phyloP scores from a whole-genome alignment of 164 flowering plant species.

The Umbellularia californica region DNA sequence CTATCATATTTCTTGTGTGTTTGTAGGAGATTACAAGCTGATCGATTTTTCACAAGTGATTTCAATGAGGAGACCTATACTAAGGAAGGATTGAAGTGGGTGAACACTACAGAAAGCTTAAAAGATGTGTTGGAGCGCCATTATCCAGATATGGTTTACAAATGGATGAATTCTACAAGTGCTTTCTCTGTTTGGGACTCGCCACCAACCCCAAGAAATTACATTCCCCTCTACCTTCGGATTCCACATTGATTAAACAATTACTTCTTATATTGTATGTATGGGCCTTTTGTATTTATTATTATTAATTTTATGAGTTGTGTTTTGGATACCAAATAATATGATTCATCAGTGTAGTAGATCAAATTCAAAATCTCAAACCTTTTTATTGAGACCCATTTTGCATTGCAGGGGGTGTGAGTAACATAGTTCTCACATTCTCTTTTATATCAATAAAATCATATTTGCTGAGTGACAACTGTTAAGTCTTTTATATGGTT shows the following conservation, averaged over 20 bases:
- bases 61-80: constrained; percentile 37
- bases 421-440: too few species aligned
- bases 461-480: too few species aligned
- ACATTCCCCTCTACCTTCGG: constrained; percentile 33
- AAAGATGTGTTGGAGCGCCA: constrained; percentile 37
- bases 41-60: constrained; percentile 37
- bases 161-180: constrained; percentile 37
- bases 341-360: too few species aligned
- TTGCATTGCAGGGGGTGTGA: too few species aligned
- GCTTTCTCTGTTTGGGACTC: constrained; percentile 48
- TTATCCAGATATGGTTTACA: constrained; percentile 26
- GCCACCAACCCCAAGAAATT: constrained; percentile 17
- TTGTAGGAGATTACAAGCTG: constrained; percentile 43
- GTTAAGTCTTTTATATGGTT: too few species aligned
- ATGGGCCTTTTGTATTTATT: too few species aligned
- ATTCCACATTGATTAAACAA: constrained; percentile 16
- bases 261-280: too few species aligned
- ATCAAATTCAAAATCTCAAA: too few species aligned
- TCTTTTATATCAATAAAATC: too few species aligned
- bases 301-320: too few species aligned
- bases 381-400: too few species aligned
- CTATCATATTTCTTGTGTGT: neutral
- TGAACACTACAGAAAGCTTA: constrained; percentile 40
- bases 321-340: too few species aligned
- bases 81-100: constrained; percentile 40